phyloP scores from a whole-genome alignment of 2,329 filamentous ascomycete genomes.

The Penicillium expansum region DNA sequence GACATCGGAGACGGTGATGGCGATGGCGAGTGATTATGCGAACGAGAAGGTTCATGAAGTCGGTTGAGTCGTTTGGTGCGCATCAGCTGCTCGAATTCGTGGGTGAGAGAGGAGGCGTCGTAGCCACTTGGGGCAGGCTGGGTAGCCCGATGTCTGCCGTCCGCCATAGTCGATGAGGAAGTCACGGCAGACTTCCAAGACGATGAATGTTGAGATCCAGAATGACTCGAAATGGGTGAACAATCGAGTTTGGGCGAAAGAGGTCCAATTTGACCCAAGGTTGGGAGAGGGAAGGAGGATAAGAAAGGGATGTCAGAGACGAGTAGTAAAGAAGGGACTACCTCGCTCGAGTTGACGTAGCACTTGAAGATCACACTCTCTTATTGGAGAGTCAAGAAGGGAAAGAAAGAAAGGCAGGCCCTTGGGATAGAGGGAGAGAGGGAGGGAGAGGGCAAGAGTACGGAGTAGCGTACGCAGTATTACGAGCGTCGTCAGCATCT shows the following conservation, averaged over 20 bases:
- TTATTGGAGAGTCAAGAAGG: conserved; percentile 12
- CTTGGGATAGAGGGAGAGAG: conserved; percentile 15
- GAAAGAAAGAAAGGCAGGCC: conserved; percentile 12
- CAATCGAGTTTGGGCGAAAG: not conserved
- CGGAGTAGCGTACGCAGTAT: conserved; percentile 17
- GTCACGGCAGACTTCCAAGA: conserved; percentile 23
- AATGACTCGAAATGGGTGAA: conserved; percentile 14
- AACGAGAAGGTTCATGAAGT: conserved; percentile 62
- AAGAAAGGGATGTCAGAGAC: conserved; percentile 11
- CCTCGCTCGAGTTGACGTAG: conserved; percentile 12
- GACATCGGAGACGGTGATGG: conserved; percentile 54
- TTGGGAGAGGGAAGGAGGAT: not conserved
- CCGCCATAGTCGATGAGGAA: conserved; percentile 37
- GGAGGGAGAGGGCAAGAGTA: conserved; percentile 10
- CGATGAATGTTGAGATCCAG: conserved; percentile 26
- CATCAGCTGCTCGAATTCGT: conserved; percentile 82
- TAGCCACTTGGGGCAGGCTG: conserved; percentile 48
- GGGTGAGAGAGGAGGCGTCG: conserved; percentile 75
- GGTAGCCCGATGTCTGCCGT: conserved; percentile 32
- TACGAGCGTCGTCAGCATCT: conserved; percentile 41
- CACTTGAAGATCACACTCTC: conserved; percentile 6
- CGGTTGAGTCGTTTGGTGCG: conserved; percentile 85
- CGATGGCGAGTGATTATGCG: conserved; percentile 56
- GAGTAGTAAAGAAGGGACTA: conserved; percentile 14
- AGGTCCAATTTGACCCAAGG: conserved; percentile 6